Conservation (phyloP, 2,329 filamentous ascomycete genomes). For the Aschersonia sp. region DNA sequence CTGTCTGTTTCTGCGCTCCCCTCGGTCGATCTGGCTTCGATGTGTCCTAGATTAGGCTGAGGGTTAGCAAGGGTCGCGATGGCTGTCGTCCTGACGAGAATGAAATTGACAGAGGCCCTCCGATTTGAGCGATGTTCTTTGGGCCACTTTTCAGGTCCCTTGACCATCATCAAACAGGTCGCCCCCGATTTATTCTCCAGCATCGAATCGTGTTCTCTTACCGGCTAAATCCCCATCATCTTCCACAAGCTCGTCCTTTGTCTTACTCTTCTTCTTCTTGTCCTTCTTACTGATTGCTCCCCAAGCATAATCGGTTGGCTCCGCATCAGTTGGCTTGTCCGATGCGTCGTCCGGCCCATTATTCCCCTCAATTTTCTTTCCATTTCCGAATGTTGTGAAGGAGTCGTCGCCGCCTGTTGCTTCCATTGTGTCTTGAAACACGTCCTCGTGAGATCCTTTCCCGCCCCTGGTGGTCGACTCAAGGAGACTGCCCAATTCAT, state of each 20-base stretch:
- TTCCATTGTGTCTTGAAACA: slow-evolving; percentile 14
- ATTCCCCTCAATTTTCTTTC: slow-evolving; percentile 33
- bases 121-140: no score
- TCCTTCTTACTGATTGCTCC: slow-evolving; percentile 15
- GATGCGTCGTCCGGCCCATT: slow-evolving; percentile 15
- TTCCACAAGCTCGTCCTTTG: slow-evolving; percentile 33
- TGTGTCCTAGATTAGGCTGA: no score
- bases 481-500: slow-evolving; percentile 20
- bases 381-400: slow-evolving; percentile 40
- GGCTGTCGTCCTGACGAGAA: no score
- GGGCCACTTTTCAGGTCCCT: no score
- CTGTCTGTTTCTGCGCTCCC: not conserved
- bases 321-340: slow-evolving; percentile 25
- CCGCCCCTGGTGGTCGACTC: slow-evolving; percentile 17
- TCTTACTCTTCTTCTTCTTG: slow-evolving; percentile 37
- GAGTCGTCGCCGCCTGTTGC: slow-evolving; percentile 32
- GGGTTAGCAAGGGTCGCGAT: no score
- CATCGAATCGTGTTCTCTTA: slow-evolving; percentile 30
- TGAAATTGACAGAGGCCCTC: no score
- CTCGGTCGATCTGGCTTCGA: not conserved
- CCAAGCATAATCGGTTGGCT: slow-evolving; percentile 27
- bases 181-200: slow-evolving; percentile 27
- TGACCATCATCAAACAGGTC: slow-evolving; percentile 23
- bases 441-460: slow-evolving; percentile 10
- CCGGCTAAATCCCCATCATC: slow-evolving; percentile 29